A percentile compares a stretch with the other conserved stretches of the same genome.
These are phyloP conservation scores for Melaleuca alternifolia DNA, from an alignment of 345 rosid genomes.

Conservation along the genomic window DNA sequence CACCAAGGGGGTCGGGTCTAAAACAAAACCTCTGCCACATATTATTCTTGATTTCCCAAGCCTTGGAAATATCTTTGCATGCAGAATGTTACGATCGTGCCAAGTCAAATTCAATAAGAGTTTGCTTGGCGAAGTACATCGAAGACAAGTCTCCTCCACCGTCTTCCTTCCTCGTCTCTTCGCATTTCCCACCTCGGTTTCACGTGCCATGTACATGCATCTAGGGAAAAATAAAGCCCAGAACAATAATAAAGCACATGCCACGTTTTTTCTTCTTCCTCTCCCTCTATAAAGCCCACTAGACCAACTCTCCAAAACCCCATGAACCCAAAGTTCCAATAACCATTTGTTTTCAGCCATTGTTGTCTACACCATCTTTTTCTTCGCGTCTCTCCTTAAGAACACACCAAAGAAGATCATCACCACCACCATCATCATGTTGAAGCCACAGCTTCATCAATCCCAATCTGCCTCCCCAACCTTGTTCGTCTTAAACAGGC, in stretches of 20 bases:
- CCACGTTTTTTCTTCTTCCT: background rate
- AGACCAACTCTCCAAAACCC: background rate
- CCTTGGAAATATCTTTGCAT: background rate
- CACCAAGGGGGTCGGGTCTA: background rate
- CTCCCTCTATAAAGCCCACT: background rate
- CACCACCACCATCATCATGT: constrained; percentile 8
- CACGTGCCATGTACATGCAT: background rate
- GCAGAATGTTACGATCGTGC: background rate
- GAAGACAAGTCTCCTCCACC: background rate
- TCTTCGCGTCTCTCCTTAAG: background rate
- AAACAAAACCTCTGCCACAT: background rate
- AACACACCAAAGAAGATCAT: background rate
- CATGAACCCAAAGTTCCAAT: background rate
- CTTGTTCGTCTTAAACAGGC: constrained; percentile 6
- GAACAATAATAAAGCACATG: background rate
- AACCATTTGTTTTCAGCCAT: background rate
- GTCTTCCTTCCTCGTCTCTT: background rate
- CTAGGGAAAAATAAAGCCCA: background rate
- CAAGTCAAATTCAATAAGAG: background rate
- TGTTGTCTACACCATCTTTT: background rate
- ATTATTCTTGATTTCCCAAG: background rate
- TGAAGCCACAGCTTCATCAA: constrained; percentile 19
- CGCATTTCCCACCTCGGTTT: background rate
- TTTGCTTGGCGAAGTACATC: background rate
- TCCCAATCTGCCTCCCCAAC: background rate